Conservation (phyloP, 1,139 yeast genomes). For the Kodamaea sp. region DNA sequence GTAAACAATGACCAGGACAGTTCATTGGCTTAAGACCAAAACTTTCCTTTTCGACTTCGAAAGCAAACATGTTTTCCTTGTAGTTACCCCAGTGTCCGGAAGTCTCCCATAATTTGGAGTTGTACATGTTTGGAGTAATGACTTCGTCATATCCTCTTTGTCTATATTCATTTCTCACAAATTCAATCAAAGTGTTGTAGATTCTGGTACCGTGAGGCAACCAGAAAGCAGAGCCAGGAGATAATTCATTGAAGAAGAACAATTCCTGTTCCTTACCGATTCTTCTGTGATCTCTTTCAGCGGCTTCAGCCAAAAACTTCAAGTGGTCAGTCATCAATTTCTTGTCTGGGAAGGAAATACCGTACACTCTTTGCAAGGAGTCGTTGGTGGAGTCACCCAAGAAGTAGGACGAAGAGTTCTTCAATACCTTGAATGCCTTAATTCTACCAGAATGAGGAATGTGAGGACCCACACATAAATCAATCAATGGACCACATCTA, state of each 20-base stretch:
- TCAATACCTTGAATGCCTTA: slow-evolving; percentile 90
- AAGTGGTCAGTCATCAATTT: slow-evolving; percentile 94
- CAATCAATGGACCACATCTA: slow-evolving; percentile 97
- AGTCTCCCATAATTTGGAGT: slow-evolving; percentile 93
- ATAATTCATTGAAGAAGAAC: slow-evolving; percentile 91
- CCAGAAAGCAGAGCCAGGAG: slow-evolving; percentile 98
- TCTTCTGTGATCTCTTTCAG: slow-evolving; percentile 95
- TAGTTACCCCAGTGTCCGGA: slow-evolving; percentile 99
- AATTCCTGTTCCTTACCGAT: slow-evolving; percentile 96
- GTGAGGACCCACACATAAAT: slow-evolving; percentile 97
- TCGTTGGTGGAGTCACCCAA: slow-evolving; percentile 92
- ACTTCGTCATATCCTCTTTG: slow-evolving; percentile 96
- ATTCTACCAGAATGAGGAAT: slow-evolving; percentile 97
- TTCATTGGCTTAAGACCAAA: slow-evolving; percentile 97
- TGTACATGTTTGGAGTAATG: slow-evolving; percentile 96
- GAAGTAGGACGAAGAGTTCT: slow-evolving; percentile 96
- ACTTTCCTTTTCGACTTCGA: slow-evolving; percentile 88
- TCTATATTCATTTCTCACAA: slow-evolving; percentile 80
- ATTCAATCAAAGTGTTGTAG: slow-evolving; percentile 78
- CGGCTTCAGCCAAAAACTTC: slow-evolving; percentile 95
- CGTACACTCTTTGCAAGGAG: slow-evolving; percentile 95
- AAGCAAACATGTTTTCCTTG: slow-evolving; percentile 95
- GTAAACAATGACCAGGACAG: slow-evolving; percentile 96
- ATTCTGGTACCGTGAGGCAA: slow-evolving; percentile 97
- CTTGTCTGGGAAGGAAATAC: slow-evolving; percentile 98